Percentiles rank a stretch among this genome's conserved stretches.
Evolutionary conservation across 345 rosid species (phyloP).

Genomic region (Murraya paniculata): DNA sequence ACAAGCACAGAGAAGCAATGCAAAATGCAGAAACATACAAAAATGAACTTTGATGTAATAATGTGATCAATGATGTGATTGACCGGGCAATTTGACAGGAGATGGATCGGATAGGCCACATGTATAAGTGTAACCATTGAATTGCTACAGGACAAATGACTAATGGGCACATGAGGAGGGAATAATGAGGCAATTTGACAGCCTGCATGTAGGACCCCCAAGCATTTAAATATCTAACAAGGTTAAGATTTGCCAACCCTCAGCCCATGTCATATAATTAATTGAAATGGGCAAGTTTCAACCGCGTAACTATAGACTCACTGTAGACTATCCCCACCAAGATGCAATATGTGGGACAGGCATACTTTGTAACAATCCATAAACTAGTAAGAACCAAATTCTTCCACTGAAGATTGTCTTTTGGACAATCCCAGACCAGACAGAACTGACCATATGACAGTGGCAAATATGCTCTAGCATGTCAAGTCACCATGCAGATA

Average conservation of each 20-base stretch:
- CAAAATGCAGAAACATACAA: neutral
- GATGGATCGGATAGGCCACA: slow-evolving; percentile 5
- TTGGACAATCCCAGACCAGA: neutral
- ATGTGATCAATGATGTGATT: slow-evolving; percentile 10
- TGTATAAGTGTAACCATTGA: slow-evolving; percentile 6
- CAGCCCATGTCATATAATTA: slow-evolving; percentile 7
- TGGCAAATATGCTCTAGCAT: slow-evolving; percentile 14
- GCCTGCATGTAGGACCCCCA: slow-evolving; percentile 14
- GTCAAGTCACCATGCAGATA: neutral
- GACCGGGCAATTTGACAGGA: slow-evolving; percentile 15
- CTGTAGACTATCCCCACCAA: neutral
- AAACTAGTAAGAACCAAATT: neutral
- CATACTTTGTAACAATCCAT: neutral
- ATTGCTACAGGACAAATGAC: slow-evolving; percentile 14
- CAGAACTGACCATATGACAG: slow-evolving; percentile 4
- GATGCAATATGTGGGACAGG: neutral
- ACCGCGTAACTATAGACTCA: neutral
- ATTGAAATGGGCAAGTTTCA: neutral
- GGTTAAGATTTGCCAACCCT: neutral
- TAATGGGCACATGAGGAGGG: slow-evolving; percentile 12
- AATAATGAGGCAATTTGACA: slow-evolving; percentile 15
- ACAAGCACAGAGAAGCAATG: neutral
- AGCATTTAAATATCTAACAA: slow-evolving; percentile 2
- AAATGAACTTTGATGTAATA: slow-evolving; percentile 1
- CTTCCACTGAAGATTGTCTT: neutral